Evolutionary conservation across 2,329 filamentous ascomycete species (phyloP), one percentile per base, ranked within the genome.

Genomic region (Fusarium drepaniforme): DNA sequence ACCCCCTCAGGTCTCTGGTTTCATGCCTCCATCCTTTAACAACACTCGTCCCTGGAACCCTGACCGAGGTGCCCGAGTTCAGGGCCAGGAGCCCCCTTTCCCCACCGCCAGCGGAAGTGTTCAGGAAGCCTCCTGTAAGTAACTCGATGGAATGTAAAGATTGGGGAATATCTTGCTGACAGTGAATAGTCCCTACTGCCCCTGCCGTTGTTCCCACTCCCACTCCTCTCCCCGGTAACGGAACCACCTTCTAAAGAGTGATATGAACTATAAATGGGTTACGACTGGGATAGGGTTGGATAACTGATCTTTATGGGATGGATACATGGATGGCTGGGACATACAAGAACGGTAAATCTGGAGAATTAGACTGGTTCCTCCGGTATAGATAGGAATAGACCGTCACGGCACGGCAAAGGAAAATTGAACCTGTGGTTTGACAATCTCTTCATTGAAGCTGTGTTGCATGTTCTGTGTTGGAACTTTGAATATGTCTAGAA

Each of bases 181-280:
- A 46, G 8, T 23, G 25, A 12, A 13, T 25, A 74, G 71, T 44
- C 37, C 58, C 62, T 51, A 37, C 53, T 23, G 30, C 53, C 8
- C 53, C 53, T 37, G 53, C 46, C 13, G 59, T 61, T 30, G 62
- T 13, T 58, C 71, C 72, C 33, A 72, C 71, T 28, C 72, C 72
- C 9, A 72, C 67, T 25, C 59, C 64, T 53, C 60, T 59, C 37
- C 57, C 37, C 11, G 57, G 67, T 49, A 72, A 69, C 37, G 57
- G 57, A 25, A 59, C 33, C 23, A 3, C 23, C 11, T 23, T 38
- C 42, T 74, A 69, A 63, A 40, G 53, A n/a, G 53, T 15, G 13
- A 18, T 2, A 35, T 25, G 33, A 35, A 30, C 23, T 51, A 51
- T 51, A 51, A n/a, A 51, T 30, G 35, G 25, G 28, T 25, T 37